phyloP scores from a whole-genome alignment of 805 yeast species.

The Starmera caribaea region DNA sequence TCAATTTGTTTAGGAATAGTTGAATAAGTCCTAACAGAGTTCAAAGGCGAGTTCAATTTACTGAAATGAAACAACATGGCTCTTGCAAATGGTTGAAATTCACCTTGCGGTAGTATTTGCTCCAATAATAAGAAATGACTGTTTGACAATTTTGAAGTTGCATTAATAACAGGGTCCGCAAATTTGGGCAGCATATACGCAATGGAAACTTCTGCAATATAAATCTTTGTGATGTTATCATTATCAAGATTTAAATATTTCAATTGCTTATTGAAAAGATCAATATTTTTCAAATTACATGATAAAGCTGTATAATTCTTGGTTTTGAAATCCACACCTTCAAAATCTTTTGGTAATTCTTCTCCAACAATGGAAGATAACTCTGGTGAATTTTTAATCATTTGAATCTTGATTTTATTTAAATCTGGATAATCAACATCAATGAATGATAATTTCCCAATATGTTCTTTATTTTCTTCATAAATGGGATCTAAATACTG shows the following conservation, averaged over 20 bases:
- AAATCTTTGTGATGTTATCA: conserved; percentile 36
- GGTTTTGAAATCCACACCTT: conserved; percentile 26
- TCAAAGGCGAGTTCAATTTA: conserved; percentile 57
- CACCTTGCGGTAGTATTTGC: conserved; percentile 61
- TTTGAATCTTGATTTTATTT: conserved; percentile 41
- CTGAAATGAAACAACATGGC: conserved; percentile 68
- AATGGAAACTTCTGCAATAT: conserved; percentile 74
- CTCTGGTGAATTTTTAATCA: conserved; percentile 40
- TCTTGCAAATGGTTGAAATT: conserved; percentile 55
- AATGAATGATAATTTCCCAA: conserved; percentile 36
- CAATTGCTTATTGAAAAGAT: conserved; percentile 23
- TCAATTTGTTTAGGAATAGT: conserved; percentile 35
- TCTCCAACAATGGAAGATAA: conserved; percentile 36
- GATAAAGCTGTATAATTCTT: conserved; percentile 47
- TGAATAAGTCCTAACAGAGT: conserved; percentile 52
- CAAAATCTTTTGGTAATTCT: conserved; percentile 3
- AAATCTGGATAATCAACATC: conserved; percentile 75
- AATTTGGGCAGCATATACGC: conserved; percentile 66
- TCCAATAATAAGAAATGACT: conserved; percentile 61
- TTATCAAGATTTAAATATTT: conserved; percentile 11
- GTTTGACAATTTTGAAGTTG: conserved; percentile 32
- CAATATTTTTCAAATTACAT: conserved; percentile 50
- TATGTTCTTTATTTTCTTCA: conserved; percentile 17
- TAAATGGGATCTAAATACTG: conserved; percentile 30
- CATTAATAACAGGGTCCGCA: conserved; percentile 52